These are phyloP conservation scores for Colletotrichum tropicicola DNA, from an alignment of 2,329 filamentous ascomycete genomes.

Conservation along the genomic window DNA sequence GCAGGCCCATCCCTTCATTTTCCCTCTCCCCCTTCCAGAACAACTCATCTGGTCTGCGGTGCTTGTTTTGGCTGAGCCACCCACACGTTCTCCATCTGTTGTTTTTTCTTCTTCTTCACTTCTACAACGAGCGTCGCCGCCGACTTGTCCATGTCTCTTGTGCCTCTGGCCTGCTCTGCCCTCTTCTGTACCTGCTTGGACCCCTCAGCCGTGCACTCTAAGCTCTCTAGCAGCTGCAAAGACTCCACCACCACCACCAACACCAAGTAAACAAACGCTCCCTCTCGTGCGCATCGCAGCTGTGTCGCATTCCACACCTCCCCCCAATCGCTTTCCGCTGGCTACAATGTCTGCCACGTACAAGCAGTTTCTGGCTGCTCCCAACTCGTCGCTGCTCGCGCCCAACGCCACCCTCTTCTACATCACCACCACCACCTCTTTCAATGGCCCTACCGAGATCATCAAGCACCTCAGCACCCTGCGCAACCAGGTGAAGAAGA, in stretches of 20 bases:
- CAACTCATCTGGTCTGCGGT: slow-evolving; percentile 17
- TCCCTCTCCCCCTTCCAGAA: slow-evolving; percentile 30
- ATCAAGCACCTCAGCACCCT: slow-evolving; percentile 81
- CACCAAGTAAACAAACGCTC: slow-evolving; percentile 14
- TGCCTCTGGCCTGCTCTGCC: slow-evolving; percentile 16
- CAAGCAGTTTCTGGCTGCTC: slow-evolving; percentile 76
- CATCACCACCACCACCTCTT: slow-evolving; percentile 84
- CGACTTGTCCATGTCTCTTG: slow-evolving; percentile 8
- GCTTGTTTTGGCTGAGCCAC: slow-evolving; percentile 30
- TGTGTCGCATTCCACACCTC: slow-evolving; percentile 9
- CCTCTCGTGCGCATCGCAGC: slow-evolving; percentile 9
- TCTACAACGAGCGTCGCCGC: slow-evolving; percentile 1
- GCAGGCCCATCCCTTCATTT: slow-evolving; percentile 31
- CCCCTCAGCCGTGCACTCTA: slow-evolving; percentile 19
- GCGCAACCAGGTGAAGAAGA: slow-evolving; percentile 81
- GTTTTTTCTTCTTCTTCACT: slow-evolving; percentile 14
- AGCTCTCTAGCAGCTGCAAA: slow-evolving; percentile 9
- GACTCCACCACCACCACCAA: slow-evolving; percentile 3
- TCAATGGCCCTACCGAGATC: slow-evolving; percentile 78
- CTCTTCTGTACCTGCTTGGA: slow-evolving; percentile 21
- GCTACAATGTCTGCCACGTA: slow-evolving; percentile 61
- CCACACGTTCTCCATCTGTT: slow-evolving; percentile 27
- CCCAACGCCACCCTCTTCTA: slow-evolving; percentile 81
- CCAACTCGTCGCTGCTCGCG: slow-evolving; percentile 70
- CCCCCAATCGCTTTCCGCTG: slow-evolving; percentile 2